Percentiles rank a stretch among this genome's conserved stretches.
Evolutionary conservation across 179 eudicot genomes (phyloP).

Genomic region (Vitellaria paradoxa): DNA sequence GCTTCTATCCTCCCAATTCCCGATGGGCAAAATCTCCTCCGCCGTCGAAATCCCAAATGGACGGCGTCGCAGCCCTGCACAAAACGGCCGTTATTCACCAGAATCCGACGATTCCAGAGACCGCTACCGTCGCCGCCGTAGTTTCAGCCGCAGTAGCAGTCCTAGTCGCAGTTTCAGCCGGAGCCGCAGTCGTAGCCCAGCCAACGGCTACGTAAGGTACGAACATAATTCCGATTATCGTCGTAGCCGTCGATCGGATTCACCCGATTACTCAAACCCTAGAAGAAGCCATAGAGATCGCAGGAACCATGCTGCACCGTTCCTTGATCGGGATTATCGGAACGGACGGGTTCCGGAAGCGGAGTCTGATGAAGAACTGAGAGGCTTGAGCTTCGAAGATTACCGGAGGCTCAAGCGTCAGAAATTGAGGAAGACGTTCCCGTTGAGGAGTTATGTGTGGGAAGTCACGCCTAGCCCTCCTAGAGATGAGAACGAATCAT

Average conservation of each 20-base stretch:
- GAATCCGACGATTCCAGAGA: constrained; percentile 24
- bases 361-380: constrained; percentile 80
- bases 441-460: constrained; percentile 51
- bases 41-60: constrained; percentile 31
- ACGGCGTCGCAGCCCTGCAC: constrained; percentile 15
- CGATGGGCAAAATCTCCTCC: constrained; percentile 45
- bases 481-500: constrained; percentile 36
- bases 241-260: constrained; percentile 23
- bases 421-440: constrained; percentile 56
- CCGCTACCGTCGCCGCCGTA: constrained; percentile 29
- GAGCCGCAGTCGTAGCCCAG: constrained; percentile 52
- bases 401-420: constrained; percentile 72
- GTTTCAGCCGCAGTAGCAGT: neutral
- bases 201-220: constrained; percentile 29
- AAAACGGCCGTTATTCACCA: constrained; percentile 27
- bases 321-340: constrained; percentile 44
- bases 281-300: constrained; percentile 28
- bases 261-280: constrained; percentile 36
- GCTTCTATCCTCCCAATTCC: neutral
- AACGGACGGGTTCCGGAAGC: constrained; percentile 40
- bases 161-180: constrained; percentile 11
- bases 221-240: neutral
- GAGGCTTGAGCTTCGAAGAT: constrained; percentile 63
- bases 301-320: constrained; percentile 22
- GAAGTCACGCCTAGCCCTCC: constrained; percentile 83